Evolutionary conservation across 78 protist genomes (phyloP).

Genomic region (Speleostelium caveatum): DNA sequence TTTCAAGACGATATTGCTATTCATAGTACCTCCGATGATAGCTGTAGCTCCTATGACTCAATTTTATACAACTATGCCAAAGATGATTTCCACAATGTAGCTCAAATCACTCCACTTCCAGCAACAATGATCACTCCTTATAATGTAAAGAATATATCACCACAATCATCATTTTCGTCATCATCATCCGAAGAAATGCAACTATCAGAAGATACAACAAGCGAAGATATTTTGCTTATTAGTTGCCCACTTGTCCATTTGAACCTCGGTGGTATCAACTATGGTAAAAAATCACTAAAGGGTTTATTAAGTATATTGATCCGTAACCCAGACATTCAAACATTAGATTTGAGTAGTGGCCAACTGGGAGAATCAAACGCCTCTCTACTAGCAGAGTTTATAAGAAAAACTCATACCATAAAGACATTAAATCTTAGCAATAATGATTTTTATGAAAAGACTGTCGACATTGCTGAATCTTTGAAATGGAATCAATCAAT

Average conservation of each 20-base stretch:
- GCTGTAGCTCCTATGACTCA: too few species aligned
- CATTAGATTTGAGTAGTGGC: constrained; percentile 12
- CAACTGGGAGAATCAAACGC: constrained; percentile 27
- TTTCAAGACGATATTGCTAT: constrained; percentile 2
- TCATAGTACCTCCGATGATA: neutral
- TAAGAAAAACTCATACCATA: constrained; percentile 13
- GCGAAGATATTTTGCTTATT: neutral
- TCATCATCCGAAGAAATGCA: neutral
- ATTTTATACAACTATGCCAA: too few species aligned
- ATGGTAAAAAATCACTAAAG: constrained; percentile 28
- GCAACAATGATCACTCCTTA: too few species aligned
- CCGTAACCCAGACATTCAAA: constrained; percentile 41
- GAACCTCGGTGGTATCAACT: constrained; percentile 48
- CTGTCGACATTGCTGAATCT: constrained; percentile 47
- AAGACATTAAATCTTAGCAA: constrained; percentile 4
- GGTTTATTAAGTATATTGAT: constrained; percentile 26
- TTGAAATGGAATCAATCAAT: constrained; percentile 6
- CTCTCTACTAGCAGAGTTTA: constrained; percentile 19
- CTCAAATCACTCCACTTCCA: neutral
- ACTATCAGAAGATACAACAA: neutral
- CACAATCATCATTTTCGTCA: constrained; percentile 1
- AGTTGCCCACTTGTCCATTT: constrained; percentile 25
- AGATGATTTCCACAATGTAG: neutral
- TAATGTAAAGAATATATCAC: neutral
- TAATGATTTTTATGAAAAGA: constrained; percentile 47